Conservation (phyloP, 2,329 filamentous ascomycete genomes). For the Claviceps citrina region DNA sequence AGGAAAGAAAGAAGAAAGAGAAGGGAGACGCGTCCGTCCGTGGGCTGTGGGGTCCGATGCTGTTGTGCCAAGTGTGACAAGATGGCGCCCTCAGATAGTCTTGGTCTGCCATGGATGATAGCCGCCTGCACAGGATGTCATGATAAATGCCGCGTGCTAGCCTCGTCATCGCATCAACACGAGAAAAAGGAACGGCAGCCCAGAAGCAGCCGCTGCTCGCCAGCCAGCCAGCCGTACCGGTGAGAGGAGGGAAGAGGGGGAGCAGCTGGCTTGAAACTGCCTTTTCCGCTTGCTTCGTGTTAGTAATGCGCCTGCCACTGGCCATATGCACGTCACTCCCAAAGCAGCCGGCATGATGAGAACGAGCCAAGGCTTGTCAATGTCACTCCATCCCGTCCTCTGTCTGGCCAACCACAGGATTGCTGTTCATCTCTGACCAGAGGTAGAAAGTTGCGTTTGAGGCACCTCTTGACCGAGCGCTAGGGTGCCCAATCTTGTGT, state of each 20-base stretch:
- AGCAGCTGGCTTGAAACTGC: background rate
- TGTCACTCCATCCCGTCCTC: background rate
- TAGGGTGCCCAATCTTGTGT: constrained; percentile 1
- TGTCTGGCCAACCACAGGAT: background rate
- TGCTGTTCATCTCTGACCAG: background rate
- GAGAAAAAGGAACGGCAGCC: background rate
- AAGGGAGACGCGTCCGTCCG: background rate
- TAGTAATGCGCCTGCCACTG: background rate
- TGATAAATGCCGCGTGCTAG: too few relatives aligned
- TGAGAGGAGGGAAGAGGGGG: background rate
- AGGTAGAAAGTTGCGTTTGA: background rate
- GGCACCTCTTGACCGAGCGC: constrained; percentile 4
- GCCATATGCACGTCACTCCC: background rate
- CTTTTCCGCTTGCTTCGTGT: background rate
- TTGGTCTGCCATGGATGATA: too few relatives aligned
- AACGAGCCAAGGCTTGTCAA: background rate
- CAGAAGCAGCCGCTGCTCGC: background rate
- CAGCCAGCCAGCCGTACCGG: background rate
- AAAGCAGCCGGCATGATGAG: background rate
- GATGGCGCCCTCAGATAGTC: too few relatives aligned
- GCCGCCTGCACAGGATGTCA: too few relatives aligned
- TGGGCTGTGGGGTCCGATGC: constrained; percentile 1
- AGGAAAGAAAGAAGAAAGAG: background rate
- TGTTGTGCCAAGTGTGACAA: constrained; percentile 4
- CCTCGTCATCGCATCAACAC: background rate